Conservation (phyloP, 2,329 filamentous ascomycete species). For the Sporothrix inflata region DNA sequence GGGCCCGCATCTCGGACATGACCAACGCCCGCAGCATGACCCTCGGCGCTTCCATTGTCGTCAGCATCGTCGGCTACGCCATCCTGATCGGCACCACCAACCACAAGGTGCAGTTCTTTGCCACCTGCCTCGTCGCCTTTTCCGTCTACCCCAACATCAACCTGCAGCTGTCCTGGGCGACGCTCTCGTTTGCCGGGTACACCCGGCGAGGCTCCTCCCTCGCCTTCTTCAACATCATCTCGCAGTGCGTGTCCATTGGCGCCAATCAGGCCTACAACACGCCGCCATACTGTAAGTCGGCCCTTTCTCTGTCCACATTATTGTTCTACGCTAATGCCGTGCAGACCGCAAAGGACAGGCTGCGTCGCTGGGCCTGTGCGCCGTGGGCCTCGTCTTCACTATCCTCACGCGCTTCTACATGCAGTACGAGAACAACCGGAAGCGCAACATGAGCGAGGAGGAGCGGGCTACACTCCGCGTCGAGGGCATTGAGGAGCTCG, state of each 20-base stretch:
- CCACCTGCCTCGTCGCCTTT: constrained; percentile 19
- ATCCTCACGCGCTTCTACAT: constrained; percentile 11
- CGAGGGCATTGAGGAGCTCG: constrained; percentile 4
- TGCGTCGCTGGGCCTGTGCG: background rate
- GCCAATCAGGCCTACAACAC: constrained; percentile 17
- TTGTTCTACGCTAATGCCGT: background rate
- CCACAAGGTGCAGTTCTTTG: constrained; percentile 17
- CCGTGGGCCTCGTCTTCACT: constrained; percentile 6
- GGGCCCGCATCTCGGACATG: constrained; percentile 38
- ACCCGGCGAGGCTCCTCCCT: background rate
- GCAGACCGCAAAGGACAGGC: constrained; percentile 16
- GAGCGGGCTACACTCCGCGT: background rate
- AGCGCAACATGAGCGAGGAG: constrained; percentile 13
- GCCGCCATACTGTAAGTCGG: background rate
- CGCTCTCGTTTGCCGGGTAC: constrained; percentile 16
- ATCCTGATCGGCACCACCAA: constrained; percentile 38
- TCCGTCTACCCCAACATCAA: constrained; percentile 8
- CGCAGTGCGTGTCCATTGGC: constrained; percentile 11
- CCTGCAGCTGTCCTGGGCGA: constrained; percentile 10
- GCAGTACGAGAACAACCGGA: constrained; percentile 12
- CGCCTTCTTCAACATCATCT: constrained; percentile 10
- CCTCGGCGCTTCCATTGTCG: constrained; percentile 35
- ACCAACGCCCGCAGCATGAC: constrained; percentile 35
- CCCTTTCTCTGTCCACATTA: background rate
- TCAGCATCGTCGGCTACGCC: constrained; percentile 40